A percentile compares a stretch with the other conserved stretches of the same genome.
Conservation (phyloP, 208 protist species). For the Angomonas ambiguus region DNA sequence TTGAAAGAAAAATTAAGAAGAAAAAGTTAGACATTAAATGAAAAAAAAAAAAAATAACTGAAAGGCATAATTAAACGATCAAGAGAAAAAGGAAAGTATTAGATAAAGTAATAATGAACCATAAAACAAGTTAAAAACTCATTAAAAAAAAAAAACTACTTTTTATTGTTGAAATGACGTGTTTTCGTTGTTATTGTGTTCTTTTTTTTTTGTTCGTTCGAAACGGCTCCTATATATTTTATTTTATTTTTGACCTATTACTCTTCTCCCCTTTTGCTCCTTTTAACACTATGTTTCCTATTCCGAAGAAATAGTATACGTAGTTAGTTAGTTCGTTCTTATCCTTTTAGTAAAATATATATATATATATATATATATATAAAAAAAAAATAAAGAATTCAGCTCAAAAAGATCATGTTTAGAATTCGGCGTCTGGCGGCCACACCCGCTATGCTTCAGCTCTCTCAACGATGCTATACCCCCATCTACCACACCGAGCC, state of each 20-base stretch:
- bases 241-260: background rate
- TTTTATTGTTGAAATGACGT: background rate
- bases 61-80: background rate
- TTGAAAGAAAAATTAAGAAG: background rate
- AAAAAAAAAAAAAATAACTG: constrained; percentile 3
- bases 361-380: constrained; percentile 19
- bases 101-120: background rate
- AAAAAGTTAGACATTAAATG: constrained; percentile 1
- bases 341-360: constrained; percentile 10
- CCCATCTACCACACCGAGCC: constrained; percentile 63
- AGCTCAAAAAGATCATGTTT: no score
- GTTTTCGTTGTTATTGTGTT: no score
- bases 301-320: background rate
- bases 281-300: background rate
- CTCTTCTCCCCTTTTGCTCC: background rate
- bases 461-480: constrained; percentile 48
- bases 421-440: background rate
- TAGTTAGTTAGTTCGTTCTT: no score
- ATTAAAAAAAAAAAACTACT: background rate
- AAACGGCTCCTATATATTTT: background rate
- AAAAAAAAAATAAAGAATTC: background rate
- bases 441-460: background rate
- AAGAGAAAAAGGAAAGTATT: constrained; percentile 8
- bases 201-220: background rate
- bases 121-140: background rate